Evolutionary conservation across 1,139 yeast species (phyloP).

Genomic region (Debaryomyces udenii): DNA sequence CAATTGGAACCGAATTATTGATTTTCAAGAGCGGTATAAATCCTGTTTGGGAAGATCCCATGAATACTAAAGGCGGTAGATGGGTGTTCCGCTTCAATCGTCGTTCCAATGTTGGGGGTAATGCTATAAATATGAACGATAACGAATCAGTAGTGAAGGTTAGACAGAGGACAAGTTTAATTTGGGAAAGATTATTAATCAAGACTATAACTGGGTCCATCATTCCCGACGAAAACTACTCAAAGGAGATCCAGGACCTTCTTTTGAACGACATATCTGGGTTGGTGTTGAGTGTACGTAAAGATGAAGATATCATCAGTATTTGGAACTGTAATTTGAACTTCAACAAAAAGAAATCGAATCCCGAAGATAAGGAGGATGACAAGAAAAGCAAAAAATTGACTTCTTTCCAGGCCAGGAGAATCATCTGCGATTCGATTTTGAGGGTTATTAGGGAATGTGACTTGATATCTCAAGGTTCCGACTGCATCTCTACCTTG

Average conservation of each 20-base stretch:
- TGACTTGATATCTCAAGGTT: conserved; percentile 43
- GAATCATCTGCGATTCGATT: conserved; percentile 53
- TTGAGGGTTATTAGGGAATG: conserved; percentile 52
- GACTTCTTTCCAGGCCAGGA: conserved; percentile 49
- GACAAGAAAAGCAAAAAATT: conserved; percentile 31
- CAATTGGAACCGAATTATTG: conserved; percentile 60
- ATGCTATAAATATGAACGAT: conserved; percentile 9
- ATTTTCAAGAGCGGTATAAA: conserved; percentile 64
- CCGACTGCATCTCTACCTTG: conserved; percentile 33
- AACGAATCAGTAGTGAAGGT: conserved; percentile 23
- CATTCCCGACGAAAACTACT: conserved; percentile 34
- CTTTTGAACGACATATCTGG: conserved; percentile 54
- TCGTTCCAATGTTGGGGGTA: conserved; percentile 21
- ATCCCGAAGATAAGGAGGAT: conserved; percentile 11
- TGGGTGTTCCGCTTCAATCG: conserved; percentile 61
- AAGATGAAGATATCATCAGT: conserved; percentile 53
- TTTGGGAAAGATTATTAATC: conserved; percentile 57
- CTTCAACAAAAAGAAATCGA: conserved; percentile 28
- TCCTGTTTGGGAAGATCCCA: conserved; percentile 76
- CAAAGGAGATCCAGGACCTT: conserved; percentile 37
- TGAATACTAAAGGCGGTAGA: conserved; percentile 64
- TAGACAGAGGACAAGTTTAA: conserved; percentile 44
- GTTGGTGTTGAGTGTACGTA: conserved; percentile 52
- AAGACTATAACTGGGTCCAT: conserved; percentile 49
- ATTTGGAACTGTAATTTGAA: conserved; percentile 57